Percentiles rank a stretch among this genome's conserved stretches.
phyloP scores from a whole-genome alignment of 2,329 filamentous ascomycete genomes.

The Pyrenochaeta sp. region DNA sequence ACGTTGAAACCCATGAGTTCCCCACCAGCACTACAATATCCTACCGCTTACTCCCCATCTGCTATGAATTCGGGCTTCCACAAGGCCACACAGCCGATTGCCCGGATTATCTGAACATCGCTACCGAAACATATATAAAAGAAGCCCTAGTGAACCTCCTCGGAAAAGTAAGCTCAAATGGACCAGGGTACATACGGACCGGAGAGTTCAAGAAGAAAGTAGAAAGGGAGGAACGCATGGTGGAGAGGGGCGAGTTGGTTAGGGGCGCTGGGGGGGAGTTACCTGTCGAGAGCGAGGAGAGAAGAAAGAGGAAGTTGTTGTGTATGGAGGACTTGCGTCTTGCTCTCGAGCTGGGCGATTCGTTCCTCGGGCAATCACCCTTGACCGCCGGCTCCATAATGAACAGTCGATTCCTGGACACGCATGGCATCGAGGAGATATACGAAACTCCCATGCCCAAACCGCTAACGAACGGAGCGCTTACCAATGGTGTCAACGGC shows the following conservation, averaged over 20 bases:
- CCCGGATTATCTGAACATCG: slow-evolving; percentile 68
- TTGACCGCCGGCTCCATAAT: slow-evolving; percentile 75
- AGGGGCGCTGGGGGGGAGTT: slow-evolving; percentile 80
- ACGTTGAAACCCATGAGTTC: slow-evolving; percentile 69
- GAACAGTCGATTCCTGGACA: slow-evolving; percentile 71
- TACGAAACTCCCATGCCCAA: slow-evolving; percentile 14
- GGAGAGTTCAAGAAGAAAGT: slow-evolving; percentile 79
- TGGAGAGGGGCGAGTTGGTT: slow-evolving; percentile 74
- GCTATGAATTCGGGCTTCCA: slow-evolving; percentile 69
- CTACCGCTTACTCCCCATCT: slow-evolving; percentile 69
- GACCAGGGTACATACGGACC: slow-evolving; percentile 72
- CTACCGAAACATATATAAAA: slow-evolving; percentile 70
- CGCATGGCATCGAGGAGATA: slow-evolving; percentile 38
- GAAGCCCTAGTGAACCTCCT: slow-evolving; percentile 65
- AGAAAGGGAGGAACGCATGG: slow-evolving; percentile 76
- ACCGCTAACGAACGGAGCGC: slow-evolving; percentile 15
- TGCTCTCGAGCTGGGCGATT: slow-evolving; percentile 77
- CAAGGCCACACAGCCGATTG: slow-evolving; percentile 62
- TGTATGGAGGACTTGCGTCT: slow-evolving; percentile 81
- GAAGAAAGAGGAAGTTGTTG: slow-evolving; percentile 74
- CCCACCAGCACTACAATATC: slow-evolving; percentile 66
- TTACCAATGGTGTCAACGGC: slow-evolving; percentile 15
- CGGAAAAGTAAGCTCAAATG: slow-evolving; percentile 64
- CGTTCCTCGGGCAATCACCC: slow-evolving; percentile 79
- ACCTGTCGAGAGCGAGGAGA: slow-evolving; percentile 81